Conservation (phyloP, 257 asterid species). For the Henckelia pumila region DNA sequence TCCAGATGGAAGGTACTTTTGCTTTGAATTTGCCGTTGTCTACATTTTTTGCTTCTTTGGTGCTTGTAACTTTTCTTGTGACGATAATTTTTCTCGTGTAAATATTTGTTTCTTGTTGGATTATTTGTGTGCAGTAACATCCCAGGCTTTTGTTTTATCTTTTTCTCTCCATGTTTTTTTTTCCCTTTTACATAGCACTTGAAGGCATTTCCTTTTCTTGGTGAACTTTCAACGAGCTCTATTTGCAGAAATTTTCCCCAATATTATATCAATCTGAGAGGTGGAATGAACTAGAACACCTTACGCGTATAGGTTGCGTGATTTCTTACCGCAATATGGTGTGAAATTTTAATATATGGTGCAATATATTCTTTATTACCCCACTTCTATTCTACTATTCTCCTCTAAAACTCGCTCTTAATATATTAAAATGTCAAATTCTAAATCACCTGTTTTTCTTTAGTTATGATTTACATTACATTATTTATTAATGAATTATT, state of each 20-base stretch:
- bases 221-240: background rate
- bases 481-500: no score
- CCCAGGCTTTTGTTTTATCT: background rate
- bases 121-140: background rate
- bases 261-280: background rate
- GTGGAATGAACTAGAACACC: background rate
- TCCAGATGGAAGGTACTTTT: constrained; percentile 93
- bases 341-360: no score
- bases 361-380: no score
- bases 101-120: background rate
- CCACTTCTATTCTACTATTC: no score
- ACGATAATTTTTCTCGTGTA: background rate
- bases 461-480: no score
- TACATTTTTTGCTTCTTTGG: background rate
- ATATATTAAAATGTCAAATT: no score
- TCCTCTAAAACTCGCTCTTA: no score
- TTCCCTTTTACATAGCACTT: background rate
- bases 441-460: no score
- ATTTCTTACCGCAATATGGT: no score
- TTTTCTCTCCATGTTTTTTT: background rate
- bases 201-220: background rate
- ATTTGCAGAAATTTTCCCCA: background rate
- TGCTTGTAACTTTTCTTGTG: background rate
- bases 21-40: constrained; percentile 13
- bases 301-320: no score